Evolutionary conservation across 2,329 filamentous ascomycete species (phyloP).

Genomic region (Purpureocillium takamizusanense): DNA sequence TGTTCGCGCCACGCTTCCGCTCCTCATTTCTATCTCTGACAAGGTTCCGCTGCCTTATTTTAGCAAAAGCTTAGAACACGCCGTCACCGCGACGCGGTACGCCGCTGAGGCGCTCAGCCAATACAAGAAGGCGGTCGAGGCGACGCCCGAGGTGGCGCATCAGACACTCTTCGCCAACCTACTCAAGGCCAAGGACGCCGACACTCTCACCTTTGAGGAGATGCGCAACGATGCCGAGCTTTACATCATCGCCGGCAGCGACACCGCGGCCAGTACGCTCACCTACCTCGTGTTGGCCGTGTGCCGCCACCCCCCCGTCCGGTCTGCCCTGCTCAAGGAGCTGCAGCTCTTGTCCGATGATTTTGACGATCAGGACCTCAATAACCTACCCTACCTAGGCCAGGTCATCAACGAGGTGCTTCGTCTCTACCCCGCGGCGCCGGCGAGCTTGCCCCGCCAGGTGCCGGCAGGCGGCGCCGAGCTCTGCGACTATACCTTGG

Average conservation of each 20-base stretch:
- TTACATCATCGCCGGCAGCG: slow-evolving; percentile 38
- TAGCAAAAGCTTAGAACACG: slow-evolving; percentile 3
- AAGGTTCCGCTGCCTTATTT: slow-evolving; percentile 14
- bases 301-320: slow-evolving; percentile 18
- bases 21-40: slow-evolving; percentile 12
- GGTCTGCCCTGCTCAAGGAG: slow-evolving; percentile 21
- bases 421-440: slow-evolving; percentile 30
- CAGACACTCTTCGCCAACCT: slow-evolving; percentile 27
- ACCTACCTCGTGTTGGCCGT: slow-evolving; percentile 35
- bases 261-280: slow-evolving; percentile 38
- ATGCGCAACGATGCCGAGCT: slow-evolving; percentile 16
- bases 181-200: slow-evolving; percentile 21
- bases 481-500: slow-evolving; percentile 28
- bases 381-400: slow-evolving; percentile 27
- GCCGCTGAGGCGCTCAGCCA: slow-evolving; percentile 16
- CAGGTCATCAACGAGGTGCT: slow-evolving; percentile 34
- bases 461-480: slow-evolving; percentile 29
- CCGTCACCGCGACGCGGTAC: slow-evolving; percentile 11
- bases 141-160: slow-evolving; percentile 10
- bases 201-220: slow-evolving; percentile 9
- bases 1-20: slow-evolving; percentile 18
- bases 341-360: slow-evolving; percentile 21
- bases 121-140: slow-evolving; percentile 13
- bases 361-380: slow-evolving; percentile 9
- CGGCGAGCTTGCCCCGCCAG: slow-evolving; percentile 26